phyloP scores from a whole-genome alignment of 1,139 yeast species.

The Trichomonascaceae sp. region DNA sequence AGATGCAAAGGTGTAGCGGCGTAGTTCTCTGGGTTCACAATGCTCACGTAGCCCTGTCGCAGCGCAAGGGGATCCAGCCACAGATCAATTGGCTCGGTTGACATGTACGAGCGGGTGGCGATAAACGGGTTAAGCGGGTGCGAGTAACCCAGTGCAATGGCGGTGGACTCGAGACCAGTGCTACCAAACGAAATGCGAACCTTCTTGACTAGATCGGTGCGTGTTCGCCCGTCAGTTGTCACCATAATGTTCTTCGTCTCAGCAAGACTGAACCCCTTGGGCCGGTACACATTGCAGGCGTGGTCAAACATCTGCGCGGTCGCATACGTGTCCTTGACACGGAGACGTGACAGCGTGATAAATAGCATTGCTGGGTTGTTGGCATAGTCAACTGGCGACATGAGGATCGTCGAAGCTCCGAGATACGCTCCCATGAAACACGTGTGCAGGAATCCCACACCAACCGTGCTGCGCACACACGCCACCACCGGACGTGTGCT shows the following conservation, averaged over 20 bases:
- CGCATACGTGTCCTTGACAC: conserved; percentile 75
- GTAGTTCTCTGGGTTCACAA: conserved; percentile 60
- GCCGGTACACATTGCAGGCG: conserved; percentile 50
- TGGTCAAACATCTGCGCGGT: conserved; percentile 77
- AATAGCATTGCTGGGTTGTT: conserved; percentile 64
- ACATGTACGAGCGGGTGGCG: conserved; percentile 75
- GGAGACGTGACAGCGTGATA: conserved; percentile 58
- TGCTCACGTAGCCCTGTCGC: conserved; percentile 73
- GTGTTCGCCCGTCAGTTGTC: conserved; percentile 66
- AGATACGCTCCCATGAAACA: conserved; percentile 70
- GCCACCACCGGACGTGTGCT: conserved; percentile 67
- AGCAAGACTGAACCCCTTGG: conserved; percentile 49
- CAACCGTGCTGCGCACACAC: conserved; percentile 72
- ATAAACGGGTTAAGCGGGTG: conserved; percentile 76
- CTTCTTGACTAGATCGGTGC: conserved; percentile 41
- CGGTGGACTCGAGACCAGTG: conserved; percentile 52
- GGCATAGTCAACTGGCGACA: conserved; percentile 69
- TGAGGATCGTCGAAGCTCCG: conserved; percentile 74
- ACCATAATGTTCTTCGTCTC: conserved; percentile 74
- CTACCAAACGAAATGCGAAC: conserved; percentile 52
- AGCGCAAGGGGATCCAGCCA: conserved; percentile 81
- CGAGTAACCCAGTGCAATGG: conserved; percentile 66
- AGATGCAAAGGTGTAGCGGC: conserved; percentile 53
- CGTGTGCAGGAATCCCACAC: conserved; percentile 79
- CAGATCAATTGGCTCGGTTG: conserved; percentile 77